Percentiles rank a stretch among this genome's conserved stretches.
Evolutionary conservation across 2,329 filamentous ascomycete genomes (phyloP).

Genomic region (Lachnellula suecica): DNA sequence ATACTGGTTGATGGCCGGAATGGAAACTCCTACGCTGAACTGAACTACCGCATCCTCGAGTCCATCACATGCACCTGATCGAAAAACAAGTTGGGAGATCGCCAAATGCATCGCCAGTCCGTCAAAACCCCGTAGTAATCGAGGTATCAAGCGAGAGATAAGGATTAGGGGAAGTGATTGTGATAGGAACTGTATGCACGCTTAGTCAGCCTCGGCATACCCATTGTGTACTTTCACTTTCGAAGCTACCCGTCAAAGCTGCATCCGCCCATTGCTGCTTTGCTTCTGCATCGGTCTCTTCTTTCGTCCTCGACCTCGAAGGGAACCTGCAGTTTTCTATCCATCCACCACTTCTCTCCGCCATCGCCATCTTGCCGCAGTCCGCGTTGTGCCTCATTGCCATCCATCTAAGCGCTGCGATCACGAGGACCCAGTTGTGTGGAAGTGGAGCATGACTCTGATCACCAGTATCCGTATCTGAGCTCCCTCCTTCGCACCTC

Average conservation of each 20-base stretch:
- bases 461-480: constrained; percentile 11
- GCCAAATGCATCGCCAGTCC: too few species aligned
- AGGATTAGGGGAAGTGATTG: too few species aligned
- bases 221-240: too few species aligned
- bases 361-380: background rate
- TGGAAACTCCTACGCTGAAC: too few species aligned
- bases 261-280: background rate
- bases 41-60: too few species aligned
- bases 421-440: constrained; percentile 20
- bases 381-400: background rate
- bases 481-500: constrained; percentile 2
- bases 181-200: too few species aligned
- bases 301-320: background rate
- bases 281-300: background rate
- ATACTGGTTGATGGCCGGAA: background rate
- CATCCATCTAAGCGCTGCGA: constrained; percentile 19
- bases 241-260: background rate
- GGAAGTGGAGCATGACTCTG: constrained; percentile 24
- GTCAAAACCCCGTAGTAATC: too few species aligned
- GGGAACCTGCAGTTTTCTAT: background rate
- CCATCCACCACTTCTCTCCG: background rate
- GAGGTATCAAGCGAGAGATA: too few species aligned
- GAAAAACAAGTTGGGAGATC: too few species aligned
- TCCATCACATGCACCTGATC: too few species aligned
- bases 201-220: too few species aligned